phyloP scores from a whole-genome alignment of 345 rosid genomes.

The Xanthoceras sorbifolium region DNA sequence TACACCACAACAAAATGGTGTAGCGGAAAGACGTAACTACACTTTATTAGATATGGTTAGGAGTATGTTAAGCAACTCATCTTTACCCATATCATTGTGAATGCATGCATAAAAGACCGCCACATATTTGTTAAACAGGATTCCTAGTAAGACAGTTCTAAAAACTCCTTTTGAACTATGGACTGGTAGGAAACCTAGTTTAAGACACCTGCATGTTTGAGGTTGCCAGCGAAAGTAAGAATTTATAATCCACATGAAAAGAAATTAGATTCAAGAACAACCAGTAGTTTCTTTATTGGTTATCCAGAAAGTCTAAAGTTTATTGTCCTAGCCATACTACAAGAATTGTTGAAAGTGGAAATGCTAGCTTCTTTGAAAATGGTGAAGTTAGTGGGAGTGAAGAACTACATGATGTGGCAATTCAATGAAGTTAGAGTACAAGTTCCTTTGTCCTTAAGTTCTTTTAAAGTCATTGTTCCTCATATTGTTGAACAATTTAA shows the following conservation, averaged over 20 bases:
- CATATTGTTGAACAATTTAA: too few species aligned
- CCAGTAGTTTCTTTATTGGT: background rate
- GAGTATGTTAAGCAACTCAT: background rate
- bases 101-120: background rate
- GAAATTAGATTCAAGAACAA: background rate
- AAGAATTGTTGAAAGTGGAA: background rate
- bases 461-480: too few species aligned
- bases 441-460: too few species aligned
- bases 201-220: conserved; percentile 12
- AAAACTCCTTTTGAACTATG: conserved; percentile 2
- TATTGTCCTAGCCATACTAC: background rate
- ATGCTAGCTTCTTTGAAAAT: background rate
- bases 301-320: background rate
- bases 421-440: too few species aligned
- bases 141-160: conserved; percentile 17
- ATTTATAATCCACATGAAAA: background rate
- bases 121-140: conserved; percentile 9
- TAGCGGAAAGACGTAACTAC: background rate
- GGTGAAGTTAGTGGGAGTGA: too few species aligned
- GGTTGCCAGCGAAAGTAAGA: background rate
- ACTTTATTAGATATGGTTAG: too few species aligned
- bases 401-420: too few species aligned
- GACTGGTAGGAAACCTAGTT: background rate
- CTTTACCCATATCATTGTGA: conserved; percentile 7
- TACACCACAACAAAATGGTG: conserved; percentile 1